Evolutionary conservation across 1,284 basidiomycete genomes (phyloP), one percentile per base, ranked within the genome.

Genomic region (Heliocybe sulcata): DNA sequence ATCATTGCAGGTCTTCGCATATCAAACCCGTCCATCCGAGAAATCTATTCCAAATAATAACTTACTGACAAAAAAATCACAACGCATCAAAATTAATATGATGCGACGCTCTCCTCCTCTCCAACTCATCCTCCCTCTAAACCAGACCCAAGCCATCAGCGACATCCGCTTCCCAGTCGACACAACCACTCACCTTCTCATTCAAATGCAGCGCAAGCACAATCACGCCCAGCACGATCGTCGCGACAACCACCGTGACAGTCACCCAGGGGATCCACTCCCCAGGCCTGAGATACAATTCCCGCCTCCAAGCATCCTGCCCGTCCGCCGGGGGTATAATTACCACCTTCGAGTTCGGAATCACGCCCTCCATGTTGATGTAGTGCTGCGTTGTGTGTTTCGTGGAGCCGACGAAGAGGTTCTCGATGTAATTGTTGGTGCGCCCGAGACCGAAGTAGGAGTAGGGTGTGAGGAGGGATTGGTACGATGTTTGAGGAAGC

Each of bases 391-490:
- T 63, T 3, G 77, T 72, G 60, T 90, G 84, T 27, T 91, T 79
- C 2, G 93, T 95, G 1, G 91, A 87, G 12, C 94, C 94, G 9
- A 96, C 89, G 66, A 94, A 94, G 2, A 97, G 79, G 66, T 94
- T 95, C 76, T 99, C 97, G 64, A 99, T 93, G 72, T 99, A 99
- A 70, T 99, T 99, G 73, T 99, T 99, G n/a, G 96, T 99, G 45
- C 97, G 83, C 0, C 97, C 97, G 1, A 99, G 84, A 0, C 97
- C 97, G 65, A 99, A 93, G 79, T 95, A 98, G 2, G 92, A 84
- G 66, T 98, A 98, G 0, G 97, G 96, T 1, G 92, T 89, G 52
- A 87, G 81, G 10, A 99, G 81, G 9, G 94, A 77, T 52, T 96
- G 89, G 65, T 98, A 98, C 0, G 87, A 82, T 1, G 92, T 92